Conservation (phyloP, 2,329 filamentous ascomycete genomes). For the Penicillium carneum region DNA sequence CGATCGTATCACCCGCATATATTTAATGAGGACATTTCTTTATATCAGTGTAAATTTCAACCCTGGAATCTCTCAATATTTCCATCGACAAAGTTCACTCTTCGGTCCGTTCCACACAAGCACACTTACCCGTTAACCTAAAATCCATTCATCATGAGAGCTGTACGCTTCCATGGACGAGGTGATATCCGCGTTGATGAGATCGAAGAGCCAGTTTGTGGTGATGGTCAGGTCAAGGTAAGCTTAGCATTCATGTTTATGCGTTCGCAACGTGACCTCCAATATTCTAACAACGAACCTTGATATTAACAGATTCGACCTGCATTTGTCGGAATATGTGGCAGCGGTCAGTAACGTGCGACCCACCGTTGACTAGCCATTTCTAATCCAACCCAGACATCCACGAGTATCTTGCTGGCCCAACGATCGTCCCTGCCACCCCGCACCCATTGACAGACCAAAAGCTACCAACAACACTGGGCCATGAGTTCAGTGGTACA, state of each 20-base stretch:
- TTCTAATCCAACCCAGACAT: constrained; percentile 46
- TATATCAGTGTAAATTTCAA: neutral
- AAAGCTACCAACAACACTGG: constrained; percentile 65
- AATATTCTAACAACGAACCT: neutral
- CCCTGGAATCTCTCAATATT: no score
- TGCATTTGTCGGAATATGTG: constrained; percentile 49
- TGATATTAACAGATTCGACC: constrained; percentile 34
- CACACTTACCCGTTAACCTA: neutral
- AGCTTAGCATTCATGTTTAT: constrained; percentile 23
- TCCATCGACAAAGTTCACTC: neutral
- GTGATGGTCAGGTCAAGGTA: constrained; percentile 59
- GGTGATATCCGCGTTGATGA: constrained; percentile 48
- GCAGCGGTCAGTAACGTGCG: constrained; percentile 33
- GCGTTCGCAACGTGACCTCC: neutral
- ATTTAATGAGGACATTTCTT: neutral
- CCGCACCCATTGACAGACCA: constrained; percentile 67
- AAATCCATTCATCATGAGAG: constrained; percentile 38
- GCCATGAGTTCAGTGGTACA: constrained; percentile 70
- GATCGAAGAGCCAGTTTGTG: constrained; percentile 50
- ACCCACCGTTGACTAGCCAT: neutral
- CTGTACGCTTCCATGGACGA: constrained; percentile 47
- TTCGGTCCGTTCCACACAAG: neutral
- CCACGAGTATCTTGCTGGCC: constrained; percentile 61
- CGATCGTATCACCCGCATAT: neutral
- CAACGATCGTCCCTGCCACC: constrained; percentile 56